phyloP scores from a whole-genome alignment of 2,329 filamentous ascomycete species.

The Pleurostoma richardsiae region DNA sequence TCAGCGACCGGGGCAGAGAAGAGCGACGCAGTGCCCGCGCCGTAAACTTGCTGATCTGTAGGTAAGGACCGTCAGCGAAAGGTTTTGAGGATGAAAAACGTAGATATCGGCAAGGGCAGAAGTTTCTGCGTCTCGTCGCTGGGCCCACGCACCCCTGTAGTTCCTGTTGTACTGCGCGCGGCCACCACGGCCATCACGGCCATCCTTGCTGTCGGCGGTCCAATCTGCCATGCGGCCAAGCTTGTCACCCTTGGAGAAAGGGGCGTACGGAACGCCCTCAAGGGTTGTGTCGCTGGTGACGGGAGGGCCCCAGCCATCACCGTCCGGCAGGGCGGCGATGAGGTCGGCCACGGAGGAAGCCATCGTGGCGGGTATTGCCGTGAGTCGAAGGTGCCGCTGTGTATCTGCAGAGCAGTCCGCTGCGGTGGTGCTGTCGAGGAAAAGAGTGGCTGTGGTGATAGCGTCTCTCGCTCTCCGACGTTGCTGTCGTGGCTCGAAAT shows the following conservation, averaged over 20 bases:
- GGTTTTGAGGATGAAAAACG: not conserved
- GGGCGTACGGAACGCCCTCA: conserved; percentile 93
- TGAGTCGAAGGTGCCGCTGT: not conserved
- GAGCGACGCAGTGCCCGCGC: conserved; percentile 76
- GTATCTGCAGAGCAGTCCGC: not conserved
- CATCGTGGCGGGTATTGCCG: conserved; percentile 11
- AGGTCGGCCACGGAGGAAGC: conserved; percentile 46
- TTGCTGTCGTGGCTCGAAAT: not conserved
- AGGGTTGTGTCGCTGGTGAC: conserved; percentile 81
- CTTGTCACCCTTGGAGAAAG: conserved; percentile 98
- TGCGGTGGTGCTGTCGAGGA: not conserved
- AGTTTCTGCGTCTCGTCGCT: not conserved
- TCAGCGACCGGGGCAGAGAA: conserved; percentile 91
- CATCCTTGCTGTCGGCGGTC: conserved; percentile 86
- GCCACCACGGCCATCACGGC: conserved; percentile 65
- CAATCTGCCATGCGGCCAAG: conserved; percentile 98
- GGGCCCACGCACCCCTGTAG: conserved; percentile 67
- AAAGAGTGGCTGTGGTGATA: not conserved
- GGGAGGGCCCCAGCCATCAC: conserved; percentile 83
- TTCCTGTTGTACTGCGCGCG: conserved; percentile 88
- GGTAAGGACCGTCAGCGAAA: conserved; percentile 10
- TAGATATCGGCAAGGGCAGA: conserved; percentile 4
- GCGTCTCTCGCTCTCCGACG: not conserved
- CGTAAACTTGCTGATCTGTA: conserved; percentile 92
- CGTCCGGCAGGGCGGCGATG: conserved; percentile 66